Conservation (phyloP, 2,329 filamentous ascomycete genomes). For the Fusarium tanahbumbuense region DNA sequence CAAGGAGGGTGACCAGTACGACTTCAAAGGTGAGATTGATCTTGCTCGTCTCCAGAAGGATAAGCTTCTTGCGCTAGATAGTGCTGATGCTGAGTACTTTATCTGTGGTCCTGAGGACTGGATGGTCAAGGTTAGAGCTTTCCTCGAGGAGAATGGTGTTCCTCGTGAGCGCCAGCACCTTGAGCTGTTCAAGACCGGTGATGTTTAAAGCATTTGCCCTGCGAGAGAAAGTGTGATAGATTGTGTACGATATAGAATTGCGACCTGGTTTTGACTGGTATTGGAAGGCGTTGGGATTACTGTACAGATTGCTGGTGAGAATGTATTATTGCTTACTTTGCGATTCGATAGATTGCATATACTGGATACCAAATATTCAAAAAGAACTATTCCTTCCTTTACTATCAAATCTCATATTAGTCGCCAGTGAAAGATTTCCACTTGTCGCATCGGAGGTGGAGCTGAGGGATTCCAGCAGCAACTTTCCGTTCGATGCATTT, state of each 20-base stretch:
- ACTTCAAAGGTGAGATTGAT: conserved; percentile 68
- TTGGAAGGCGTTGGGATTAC: conserved; percentile 35
- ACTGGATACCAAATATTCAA: conserved; percentile 30
- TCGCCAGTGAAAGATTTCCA: no score
- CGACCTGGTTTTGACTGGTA: no score
- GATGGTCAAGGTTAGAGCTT: conserved; percentile 70
- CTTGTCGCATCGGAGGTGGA: no score
- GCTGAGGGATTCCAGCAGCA: no score
- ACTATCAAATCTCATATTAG: no score
- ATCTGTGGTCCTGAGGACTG: conserved; percentile 77
- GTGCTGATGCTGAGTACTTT: conserved; percentile 72
- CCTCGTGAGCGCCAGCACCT: conserved; percentile 69
- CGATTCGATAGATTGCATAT: conserved; percentile 20
- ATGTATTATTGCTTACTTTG: conserved; percentile 17
- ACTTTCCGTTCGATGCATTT: not conserved
- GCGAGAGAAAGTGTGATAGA: no score
- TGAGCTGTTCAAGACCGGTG: conserved; percentile 74
- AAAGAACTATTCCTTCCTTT: no score
- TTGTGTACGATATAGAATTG: conserved; percentile 5
- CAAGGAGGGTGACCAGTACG: conserved; percentile 65
- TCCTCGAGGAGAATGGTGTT: conserved; percentile 68
- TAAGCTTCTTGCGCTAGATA: conserved; percentile 65
- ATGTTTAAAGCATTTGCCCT: conserved; percentile 26
- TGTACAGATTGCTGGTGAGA: conserved; percentile 9
- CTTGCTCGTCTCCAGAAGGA: conserved; percentile 66